phyloP scores from a whole-genome alignment of 225 moss, liverwort and hornwort genomes.

The Anthoceros angustus region DNA sequence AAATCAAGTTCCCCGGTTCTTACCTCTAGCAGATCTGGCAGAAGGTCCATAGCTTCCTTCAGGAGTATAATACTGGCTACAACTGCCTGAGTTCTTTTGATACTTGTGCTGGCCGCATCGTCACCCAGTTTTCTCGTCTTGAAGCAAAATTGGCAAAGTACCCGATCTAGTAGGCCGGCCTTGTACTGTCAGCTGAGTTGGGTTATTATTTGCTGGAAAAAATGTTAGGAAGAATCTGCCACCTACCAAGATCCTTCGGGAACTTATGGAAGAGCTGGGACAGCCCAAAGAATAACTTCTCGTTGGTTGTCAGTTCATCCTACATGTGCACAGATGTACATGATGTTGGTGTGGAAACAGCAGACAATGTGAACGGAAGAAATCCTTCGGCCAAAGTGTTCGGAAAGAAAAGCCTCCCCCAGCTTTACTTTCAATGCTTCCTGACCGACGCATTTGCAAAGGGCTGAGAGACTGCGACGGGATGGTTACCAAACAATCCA shows the following conservation, averaged over 20 bases:
- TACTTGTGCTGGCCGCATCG: constrained; percentile 17
- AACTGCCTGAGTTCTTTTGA: constrained; percentile 52
- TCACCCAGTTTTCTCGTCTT: constrained; percentile 24
- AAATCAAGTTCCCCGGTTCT: too few relatives aligned
- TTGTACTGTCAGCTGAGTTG: too few relatives aligned
- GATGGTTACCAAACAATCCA: constrained; percentile 63
- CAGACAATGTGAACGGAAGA: too few relatives aligned
- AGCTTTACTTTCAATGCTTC: too few relatives aligned
- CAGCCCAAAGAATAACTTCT: constrained; percentile 59
- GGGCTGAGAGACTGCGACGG: neutral
- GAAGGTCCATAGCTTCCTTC: constrained; percentile 55
- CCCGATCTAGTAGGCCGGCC: constrained; percentile 33
- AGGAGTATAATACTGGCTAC: constrained; percentile 61
- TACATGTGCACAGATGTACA: constrained; percentile 13
- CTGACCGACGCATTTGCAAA: too few relatives aligned
- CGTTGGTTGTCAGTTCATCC: constrained; percentile 81
- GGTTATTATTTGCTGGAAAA: too few relatives aligned
- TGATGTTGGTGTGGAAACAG: too few relatives aligned
- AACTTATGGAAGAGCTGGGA: constrained; percentile 62
- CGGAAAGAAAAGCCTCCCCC: too few relatives aligned
- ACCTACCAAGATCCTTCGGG: constrained; percentile 64
- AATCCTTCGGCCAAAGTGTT: too few relatives aligned
- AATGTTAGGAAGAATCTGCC: neutral
- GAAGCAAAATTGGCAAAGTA: constrained; percentile 76
- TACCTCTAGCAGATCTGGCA: constrained; percentile 68